These are phyloP conservation scores for Fomitiporia mediterranea DNA, from an alignment of 1,284 basidiomycete genomes.

Conservation along the genomic window DNA sequence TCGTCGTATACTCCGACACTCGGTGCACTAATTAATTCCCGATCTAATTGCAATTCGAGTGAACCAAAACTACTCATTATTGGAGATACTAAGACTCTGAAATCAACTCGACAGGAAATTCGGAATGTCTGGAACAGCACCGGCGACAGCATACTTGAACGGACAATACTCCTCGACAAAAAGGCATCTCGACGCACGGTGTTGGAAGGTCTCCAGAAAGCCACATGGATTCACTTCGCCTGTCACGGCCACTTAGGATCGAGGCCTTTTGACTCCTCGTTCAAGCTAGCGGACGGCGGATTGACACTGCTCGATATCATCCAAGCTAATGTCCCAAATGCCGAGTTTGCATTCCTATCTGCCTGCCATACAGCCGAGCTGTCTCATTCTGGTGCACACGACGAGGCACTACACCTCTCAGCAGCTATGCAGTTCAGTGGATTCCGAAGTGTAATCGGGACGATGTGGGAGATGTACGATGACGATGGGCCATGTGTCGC, in stretches of 20 bases:
- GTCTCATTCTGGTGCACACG: conserved; percentile 19
- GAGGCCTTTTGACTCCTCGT: neutral
- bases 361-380: neutral
- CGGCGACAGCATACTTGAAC: too few species aligned
- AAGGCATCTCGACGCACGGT: conserved; percentile 24
- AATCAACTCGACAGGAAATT: neutral
- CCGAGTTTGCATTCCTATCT: neutral
- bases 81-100: neutral
- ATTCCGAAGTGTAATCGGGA: conserved; percentile 17
- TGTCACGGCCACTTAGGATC: neutral
- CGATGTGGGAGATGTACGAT: neutral
- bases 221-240: conserved; percentile 15
- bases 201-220: neutral
- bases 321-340: neutral
- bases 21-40: conserved; percentile 28
- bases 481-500: neutral
- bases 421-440: conserved; percentile 33
- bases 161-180: conserved; percentile 24
- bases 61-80: neutral
- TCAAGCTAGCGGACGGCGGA: neutral
- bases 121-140: neutral
- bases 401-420: conserved; percentile 34
- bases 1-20: conserved; percentile 39
- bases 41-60: neutral
- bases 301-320: neutral